Evolutionary conservation across 2,329 filamentous ascomycete genomes (phyloP), one percentile per base, ranked within the genome.

Genomic region (Fusarium longipes): DNA sequence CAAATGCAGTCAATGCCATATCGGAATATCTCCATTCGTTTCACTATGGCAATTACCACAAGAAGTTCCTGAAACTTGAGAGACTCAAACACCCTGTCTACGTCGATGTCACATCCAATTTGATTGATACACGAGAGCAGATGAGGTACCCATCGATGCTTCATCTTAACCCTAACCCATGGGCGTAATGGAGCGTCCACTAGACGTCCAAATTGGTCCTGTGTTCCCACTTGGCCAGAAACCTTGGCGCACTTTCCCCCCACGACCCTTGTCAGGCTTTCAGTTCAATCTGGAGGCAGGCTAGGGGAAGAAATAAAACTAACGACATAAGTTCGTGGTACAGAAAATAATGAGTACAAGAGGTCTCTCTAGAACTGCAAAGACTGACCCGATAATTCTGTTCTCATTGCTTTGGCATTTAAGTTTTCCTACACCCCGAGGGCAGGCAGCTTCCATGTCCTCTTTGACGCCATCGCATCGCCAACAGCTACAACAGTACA

Each of bases 391-490:
- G n/a, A n/a, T n/a, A n/a, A n/a, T n/a, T n/a, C n/a, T n/a, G n/a
- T n/a, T n/a, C n/a, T n/a, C n/a, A n/a, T n/a, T n/a, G n/a, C n/a
- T n/a, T n/a, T n/a, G n/a, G n/a, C n/a, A n/a, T n/a, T n/a, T n/a
- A n/a, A n/a, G n/a, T n/a, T n/a, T n/a, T n/a, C n/a, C n/a, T n/a
- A n/a, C n/a, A n/a, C n/a, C n/a, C n/a, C n/a, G n/a, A n/a, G n/a
- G n/a, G n/a, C n/a, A 49, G 48, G 55, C 50, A 56, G 57, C 53
- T 42, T 40, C 20, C 38, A 40, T 49, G 57, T 55, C 51, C 20
- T 50, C 56, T 61, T 70, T 70, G 67, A 70, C 67, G 67, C 67
- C 67, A 70, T 70, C 67, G 30, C 32, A 48, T 48, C 45, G 55
- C 64, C 67, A 70, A 54, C 39, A 50, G 39, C 54, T 64, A 39